phyloP scores from a whole-genome alignment of 2,329 filamentous ascomycete genomes.

The Laburnicola sp. region DNA sequence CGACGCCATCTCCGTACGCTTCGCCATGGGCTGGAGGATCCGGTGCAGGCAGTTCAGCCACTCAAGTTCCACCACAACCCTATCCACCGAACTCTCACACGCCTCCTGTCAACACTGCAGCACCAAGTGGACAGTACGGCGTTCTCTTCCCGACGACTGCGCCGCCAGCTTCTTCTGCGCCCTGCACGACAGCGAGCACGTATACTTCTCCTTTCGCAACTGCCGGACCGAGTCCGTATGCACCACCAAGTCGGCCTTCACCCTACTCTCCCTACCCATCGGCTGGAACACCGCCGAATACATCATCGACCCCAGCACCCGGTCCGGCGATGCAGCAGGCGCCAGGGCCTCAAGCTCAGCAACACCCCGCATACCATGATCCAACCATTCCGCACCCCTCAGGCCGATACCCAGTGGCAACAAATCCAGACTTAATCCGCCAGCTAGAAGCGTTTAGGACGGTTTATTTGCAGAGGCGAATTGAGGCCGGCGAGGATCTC shows the following conservation, averaged over 20 bases:
- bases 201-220: conserved; percentile 38
- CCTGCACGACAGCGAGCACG: conserved; percentile 24
- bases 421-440: conserved; percentile 33
- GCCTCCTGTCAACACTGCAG: conserved; percentile 25
- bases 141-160: conserved; percentile 39
- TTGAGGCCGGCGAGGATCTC: conserved; percentile 28
- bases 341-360: conserved; percentile 8
- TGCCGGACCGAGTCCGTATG: conserved; percentile 36
- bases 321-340: conserved; percentile 16
- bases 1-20: conserved; percentile 39
- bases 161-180: conserved; percentile 28
- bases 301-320: conserved; percentile 15
- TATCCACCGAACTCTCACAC: conserved; percentile 35
- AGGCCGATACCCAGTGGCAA: conserved; percentile 35
- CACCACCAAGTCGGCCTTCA: conserved; percentile 17
- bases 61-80: conserved; percentile 32
- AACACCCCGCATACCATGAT: conserved; percentile 8
- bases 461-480: conserved; percentile 32
- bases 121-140: conserved; percentile 39
- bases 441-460: conserved; percentile 41
- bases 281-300: conserved; percentile 23
- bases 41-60: conserved; percentile 29
- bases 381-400: conserved; percentile 24
- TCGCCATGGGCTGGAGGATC: conserved; percentile 44
- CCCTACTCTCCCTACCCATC: conserved; percentile 36